Conservation (phyloP, 805 yeast genomes). For the Hanseniaspora singularis region DNA sequence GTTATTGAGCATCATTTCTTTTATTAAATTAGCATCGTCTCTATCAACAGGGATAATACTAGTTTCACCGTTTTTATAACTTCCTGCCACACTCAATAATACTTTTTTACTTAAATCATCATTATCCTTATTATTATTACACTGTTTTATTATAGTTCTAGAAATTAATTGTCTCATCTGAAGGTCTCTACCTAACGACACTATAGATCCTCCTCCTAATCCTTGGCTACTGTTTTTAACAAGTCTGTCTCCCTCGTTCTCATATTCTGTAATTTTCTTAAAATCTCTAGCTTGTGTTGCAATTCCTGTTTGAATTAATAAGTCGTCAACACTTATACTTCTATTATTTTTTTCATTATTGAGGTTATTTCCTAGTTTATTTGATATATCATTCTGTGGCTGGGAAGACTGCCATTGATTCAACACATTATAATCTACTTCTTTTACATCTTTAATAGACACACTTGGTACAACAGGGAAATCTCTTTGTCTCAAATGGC, state of each 20-base stretch:
- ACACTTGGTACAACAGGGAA: constrained; percentile 14
- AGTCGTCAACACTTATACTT: constrained; percentile 3
- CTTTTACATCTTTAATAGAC: constrained; percentile 5
- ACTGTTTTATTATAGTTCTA: constrained; percentile 1
- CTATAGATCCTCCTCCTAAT: background rate
- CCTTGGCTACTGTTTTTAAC: background rate
- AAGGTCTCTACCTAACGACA: constrained; percentile 11
- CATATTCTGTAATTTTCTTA: too few species aligned
- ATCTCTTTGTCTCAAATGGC: constrained; percentile 6
- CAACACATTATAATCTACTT: constrained; percentile 11
- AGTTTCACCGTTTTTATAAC: constrained; percentile 15
- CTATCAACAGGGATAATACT: constrained; percentile 17
- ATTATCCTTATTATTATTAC: constrained; percentile 20
- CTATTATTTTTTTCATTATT: background rate
- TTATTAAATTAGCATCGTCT: constrained; percentile 16
- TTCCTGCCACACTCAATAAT: constrained; percentile 16
- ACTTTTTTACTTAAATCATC: constrained; percentile 19
- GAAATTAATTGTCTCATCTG: constrained; percentile 1
- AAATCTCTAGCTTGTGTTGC: constrained; percentile 6
- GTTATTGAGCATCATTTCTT: constrained; percentile 2
- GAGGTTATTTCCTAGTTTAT: background rate
- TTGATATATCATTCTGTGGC: background rate
- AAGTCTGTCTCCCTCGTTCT: too few species aligned
- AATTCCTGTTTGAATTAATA: background rate
- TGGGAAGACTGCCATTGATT: constrained; percentile 6